Base-by-base conservation (phyloP, 2,329 filamentous ascomycete genomes). In the Sphaerulina vaccinii region DNA sequence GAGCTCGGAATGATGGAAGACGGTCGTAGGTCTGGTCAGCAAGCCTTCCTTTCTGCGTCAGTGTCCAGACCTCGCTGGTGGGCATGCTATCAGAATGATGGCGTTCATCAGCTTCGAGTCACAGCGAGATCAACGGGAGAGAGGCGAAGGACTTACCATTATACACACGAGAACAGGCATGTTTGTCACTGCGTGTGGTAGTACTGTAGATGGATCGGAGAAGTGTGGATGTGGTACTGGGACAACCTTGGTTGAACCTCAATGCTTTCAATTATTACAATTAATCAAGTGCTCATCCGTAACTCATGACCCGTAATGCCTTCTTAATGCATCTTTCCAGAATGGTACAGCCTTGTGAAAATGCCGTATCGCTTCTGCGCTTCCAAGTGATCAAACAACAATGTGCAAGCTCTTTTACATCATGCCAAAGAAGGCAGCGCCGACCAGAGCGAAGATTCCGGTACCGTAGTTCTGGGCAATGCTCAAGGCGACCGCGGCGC, bases 401-500 rank as follows among this genome's bases (percentile, higher is more conserved):
- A 40, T 36, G 37, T 39, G 37, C 37, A n/a, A 15, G 29, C 18
- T 15, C 35, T 39, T 35, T 62, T 80, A 86, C 67, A 85, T 68
- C 56, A 84, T 66, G 57, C 80, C 80, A 63, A 84, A 80, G 49
- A 80, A 69, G 44, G 78, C 75, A 51, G 81, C 4, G 70, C 56
- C 84, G 68, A 62, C 77, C 77, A 54, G 76, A 42, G 75, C 77
- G 49, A 68, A 41, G 51, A 65, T 54, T 48, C 75, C 74, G 48
- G 78, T 78, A 44, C 79, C 77, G 64, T 79, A 79, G 57, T 77
- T 73, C 62, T 74, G 72, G 43, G 69, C 71, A 59, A 74, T 61
- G 59, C 66, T 68, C 57, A 78, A 54, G 54, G 74, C 78, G 56
- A 70, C 68, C 35, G 61, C 64, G 55, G 74, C 77, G 55, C 70